Percentiles rank a stretch among this genome's conserved stretches.
These are phyloP conservation scores for Vanrija sp. DNA, from an alignment of 1,284 basidiomycete genomes.

Conservation along the genomic window DNA sequence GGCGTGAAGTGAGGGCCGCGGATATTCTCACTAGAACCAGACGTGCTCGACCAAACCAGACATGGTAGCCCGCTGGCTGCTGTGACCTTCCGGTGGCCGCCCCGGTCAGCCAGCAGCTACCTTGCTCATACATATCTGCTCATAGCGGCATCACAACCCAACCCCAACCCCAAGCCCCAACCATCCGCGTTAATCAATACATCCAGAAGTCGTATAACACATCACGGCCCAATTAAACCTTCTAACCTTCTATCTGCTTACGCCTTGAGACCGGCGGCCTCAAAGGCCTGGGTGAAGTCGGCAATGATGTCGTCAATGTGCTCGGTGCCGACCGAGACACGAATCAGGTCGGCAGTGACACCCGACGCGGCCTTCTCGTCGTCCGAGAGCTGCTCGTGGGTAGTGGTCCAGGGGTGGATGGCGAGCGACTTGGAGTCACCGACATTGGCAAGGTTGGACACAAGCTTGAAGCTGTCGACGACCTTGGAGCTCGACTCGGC, in stretches of 20 bases:
- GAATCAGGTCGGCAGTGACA: constrained; percentile 74
- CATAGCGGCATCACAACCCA: too few relatives aligned
- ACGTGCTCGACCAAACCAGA: too few relatives aligned
- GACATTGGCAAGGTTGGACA: constrained; percentile 72
- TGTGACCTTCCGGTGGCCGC: too few relatives aligned
- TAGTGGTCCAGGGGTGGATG: constrained; percentile 78
- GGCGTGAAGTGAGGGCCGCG: too few relatives aligned
- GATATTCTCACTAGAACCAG: too few relatives aligned
- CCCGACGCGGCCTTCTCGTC: constrained; percentile 68
- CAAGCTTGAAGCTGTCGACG: constrained; percentile 71
- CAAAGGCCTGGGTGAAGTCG: constrained; percentile 68
- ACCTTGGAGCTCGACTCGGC: constrained; percentile 60
- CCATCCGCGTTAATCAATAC: too few relatives aligned
- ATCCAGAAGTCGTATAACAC: too few relatives aligned
- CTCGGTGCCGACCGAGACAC: constrained; percentile 78
- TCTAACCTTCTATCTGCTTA: background rate
- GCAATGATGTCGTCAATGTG: constrained; percentile 79
- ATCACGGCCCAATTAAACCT: too few relatives aligned
- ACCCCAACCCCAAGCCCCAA: too few relatives aligned
- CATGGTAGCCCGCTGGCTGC: too few relatives aligned
- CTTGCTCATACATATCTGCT: too few relatives aligned
- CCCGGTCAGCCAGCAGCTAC: too few relatives aligned
- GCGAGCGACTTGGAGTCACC: constrained; percentile 74
- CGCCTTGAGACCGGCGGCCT: constrained; percentile 7
- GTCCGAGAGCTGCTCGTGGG: constrained; percentile 53